Percentiles rank a stretch among this genome's conserved stretches.
Evolutionary conservation across 306 rosid species (phyloP).

Genomic region (Cucurbita pepo): DNA sequence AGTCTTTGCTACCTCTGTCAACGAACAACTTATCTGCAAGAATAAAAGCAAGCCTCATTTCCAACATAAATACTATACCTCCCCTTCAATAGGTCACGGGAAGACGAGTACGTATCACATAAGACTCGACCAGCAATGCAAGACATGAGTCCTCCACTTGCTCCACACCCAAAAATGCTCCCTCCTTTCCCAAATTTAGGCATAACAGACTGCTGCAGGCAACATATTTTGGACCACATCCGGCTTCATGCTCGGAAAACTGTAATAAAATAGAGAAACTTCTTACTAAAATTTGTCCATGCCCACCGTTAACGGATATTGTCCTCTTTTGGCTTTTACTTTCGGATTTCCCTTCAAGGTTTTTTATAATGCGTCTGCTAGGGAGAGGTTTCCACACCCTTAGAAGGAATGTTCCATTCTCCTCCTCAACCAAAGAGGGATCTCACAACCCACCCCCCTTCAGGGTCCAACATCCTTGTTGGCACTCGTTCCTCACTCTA

Average conservation of each 20-base stretch:
- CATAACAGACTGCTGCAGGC: slow-evolving; percentile 78
- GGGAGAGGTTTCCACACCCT: no score
- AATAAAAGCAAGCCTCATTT: slow-evolving; percentile 12
- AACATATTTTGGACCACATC: slow-evolving; percentile 92
- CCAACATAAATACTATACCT: slow-evolving; percentile 35
- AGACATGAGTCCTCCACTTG: slow-evolving; percentile 77
- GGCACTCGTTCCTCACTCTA: no score
- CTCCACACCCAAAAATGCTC: slow-evolving; percentile 71
- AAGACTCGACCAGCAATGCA: slow-evolving; percentile 89
- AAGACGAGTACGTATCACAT: slow-evolving; percentile 79
- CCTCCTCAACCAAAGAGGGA: no score
- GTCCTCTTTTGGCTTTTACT: no score
- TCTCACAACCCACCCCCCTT: no score
- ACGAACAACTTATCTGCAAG: slow-evolving; percentile 82
- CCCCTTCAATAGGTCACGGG: slow-evolving; percentile 50
- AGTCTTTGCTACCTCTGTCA: slow-evolving; percentile 76
- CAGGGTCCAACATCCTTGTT: no score
- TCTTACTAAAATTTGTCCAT: background rate
- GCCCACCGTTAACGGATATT: no score
- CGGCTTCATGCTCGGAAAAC: slow-evolving; percentile 64
- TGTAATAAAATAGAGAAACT: slow-evolving; percentile 12
- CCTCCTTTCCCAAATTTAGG: slow-evolving; percentile 65
- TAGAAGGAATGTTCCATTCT: no score
- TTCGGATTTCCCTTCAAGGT: no score
- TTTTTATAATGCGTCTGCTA: no score